Percentiles rank a stretch among this genome's conserved stretches.
phyloP scores from a whole-genome alignment of 805 yeast species.

The Candida gorgasii region DNA sequence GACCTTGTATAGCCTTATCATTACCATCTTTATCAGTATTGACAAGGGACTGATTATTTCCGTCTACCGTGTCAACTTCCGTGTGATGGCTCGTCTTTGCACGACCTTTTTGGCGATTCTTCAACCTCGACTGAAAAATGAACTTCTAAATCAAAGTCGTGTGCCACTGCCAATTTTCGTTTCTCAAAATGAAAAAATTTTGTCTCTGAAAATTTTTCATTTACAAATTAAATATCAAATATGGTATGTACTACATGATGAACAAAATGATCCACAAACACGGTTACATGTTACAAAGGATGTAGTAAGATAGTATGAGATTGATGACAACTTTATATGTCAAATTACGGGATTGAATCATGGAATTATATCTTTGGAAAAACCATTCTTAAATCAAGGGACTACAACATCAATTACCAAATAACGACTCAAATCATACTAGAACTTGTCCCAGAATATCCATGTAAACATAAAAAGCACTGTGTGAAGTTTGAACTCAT shows the following conservation, averaged over 20 bases:
- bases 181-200: conserved; percentile 7
- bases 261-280: background rate
- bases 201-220: conserved; percentile 7
- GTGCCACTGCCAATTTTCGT: background rate
- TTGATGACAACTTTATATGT: too few relatives aligned
- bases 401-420: too few relatives aligned
- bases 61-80: background rate
- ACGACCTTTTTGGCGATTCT: background rate
- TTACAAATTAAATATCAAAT: conserved; percentile 6
- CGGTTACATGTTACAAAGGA: background rate
- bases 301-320: too few relatives aligned
- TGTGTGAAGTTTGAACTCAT: too few relatives aligned
- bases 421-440: too few relatives aligned
- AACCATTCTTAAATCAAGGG: too few relatives aligned
- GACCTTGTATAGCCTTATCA: too few relatives aligned
- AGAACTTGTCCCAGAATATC: too few relatives aligned
- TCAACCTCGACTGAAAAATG: background rate
- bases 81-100: background rate
- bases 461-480: too few relatives aligned
- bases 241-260: conserved; percentile 20
- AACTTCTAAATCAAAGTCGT: background rate
- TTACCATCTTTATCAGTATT: background rate
- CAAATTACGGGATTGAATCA: too few relatives aligned
- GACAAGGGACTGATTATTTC: background rate
- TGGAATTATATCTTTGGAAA: too few relatives aligned